These are phyloP conservation scores for Pseudomonodictys pantanalensis DNA, from an alignment of 495 filamentous ascomycete species.

Conservation along the genomic window DNA sequence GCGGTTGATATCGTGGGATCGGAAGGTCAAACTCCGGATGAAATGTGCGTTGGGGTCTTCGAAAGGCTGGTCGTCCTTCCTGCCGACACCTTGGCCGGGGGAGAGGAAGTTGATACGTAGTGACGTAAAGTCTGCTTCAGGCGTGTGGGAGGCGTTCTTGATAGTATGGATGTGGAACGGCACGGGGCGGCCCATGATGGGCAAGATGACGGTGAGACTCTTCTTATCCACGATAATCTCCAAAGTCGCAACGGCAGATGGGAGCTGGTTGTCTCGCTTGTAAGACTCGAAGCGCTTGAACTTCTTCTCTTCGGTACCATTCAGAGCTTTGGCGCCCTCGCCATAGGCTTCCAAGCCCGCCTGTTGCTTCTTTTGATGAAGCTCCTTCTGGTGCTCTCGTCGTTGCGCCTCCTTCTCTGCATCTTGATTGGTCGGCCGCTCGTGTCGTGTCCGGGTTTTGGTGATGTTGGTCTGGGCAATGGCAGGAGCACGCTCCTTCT, in stretches of 20 bases:
- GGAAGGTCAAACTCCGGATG: conserved; percentile 88
- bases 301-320: conserved; percentile 89
- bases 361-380: conserved; percentile 81
- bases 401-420: conserved; percentile 87
- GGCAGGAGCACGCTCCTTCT: conserved; percentile 74
- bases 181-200: conserved; percentile 95
- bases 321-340: conserved; percentile 73
- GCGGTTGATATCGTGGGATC: conserved; percentile 81
- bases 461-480: conserved; percentile 89
- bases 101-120: conserved; percentile 96
- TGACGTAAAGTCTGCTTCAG: conserved; percentile 86
- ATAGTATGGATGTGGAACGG: conserved; percentile 99
- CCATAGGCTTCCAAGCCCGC: conserved; percentile 81
- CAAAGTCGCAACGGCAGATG: conserved; percentile 74
- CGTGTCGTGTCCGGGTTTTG: conserved; percentile 87
- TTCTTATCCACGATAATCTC: conserved; percentile 87
- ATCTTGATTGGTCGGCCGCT: conserved; percentile 77
- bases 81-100: conserved; percentile 93
- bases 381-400: conserved; percentile 88
- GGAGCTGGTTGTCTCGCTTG: conserved; percentile 95
- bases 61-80: conserved; percentile 98
- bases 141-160: conserved; percentile 64
- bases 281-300: conserved; percentile 99
- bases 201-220: conserved; percentile 83
- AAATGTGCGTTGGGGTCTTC: conserved; percentile 96